Percentiles rank a stretch among this genome's conserved stretches.
Conservation (phyloP, 2,329 filamentous ascomycete species). For the Plenodomus tracheiphilus region DNA sequence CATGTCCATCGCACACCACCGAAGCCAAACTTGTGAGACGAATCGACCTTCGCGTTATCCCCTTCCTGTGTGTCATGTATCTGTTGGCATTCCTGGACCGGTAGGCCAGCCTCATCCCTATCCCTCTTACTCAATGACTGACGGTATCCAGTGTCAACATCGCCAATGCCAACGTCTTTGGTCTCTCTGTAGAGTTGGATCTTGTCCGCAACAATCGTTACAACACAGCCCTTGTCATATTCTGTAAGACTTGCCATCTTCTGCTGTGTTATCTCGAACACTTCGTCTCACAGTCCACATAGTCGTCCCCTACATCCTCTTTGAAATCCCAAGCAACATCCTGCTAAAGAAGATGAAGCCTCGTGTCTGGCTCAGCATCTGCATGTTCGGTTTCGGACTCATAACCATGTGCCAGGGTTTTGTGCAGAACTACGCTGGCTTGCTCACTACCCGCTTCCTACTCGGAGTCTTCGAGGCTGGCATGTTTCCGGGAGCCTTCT, state of each 20-base stretch:
- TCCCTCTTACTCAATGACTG: not conserved
- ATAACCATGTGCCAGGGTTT: conserved; percentile 69
- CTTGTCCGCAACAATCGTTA: conserved; percentile 50
- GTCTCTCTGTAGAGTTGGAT: conserved; percentile 51
- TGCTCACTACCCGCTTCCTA: conserved; percentile 80
- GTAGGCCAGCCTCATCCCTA: conserved; percentile 17
- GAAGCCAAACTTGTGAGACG: conserved; percentile 50
- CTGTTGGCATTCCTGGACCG: conserved; percentile 54
- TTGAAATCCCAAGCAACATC: conserved; percentile 58
- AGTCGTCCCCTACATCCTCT: conserved; percentile 57
- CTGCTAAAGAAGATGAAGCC: conserved; percentile 57
- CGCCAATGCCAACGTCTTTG: conserved; percentile 57
- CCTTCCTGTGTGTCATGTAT: conserved; percentile 56
- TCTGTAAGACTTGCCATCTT: too few species aligned
- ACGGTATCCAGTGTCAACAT: conserved; percentile 52
- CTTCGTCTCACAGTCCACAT: too few species aligned
- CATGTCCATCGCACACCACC: conserved; percentile 55
- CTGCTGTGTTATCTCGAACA: too few species aligned
- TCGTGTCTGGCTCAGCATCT: conserved; percentile 65
- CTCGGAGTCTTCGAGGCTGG: conserved; percentile 64
- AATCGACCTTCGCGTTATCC: conserved; percentile 55
- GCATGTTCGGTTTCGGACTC: conserved; percentile 84
- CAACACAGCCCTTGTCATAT: conserved; percentile 57
- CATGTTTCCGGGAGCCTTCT: conserved; percentile 62
- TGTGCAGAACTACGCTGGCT: conserved; percentile 73